phyloP scores from a whole-genome alignment of 108 stramenopile species.

The Stephanodiscus minutulus region DNA sequence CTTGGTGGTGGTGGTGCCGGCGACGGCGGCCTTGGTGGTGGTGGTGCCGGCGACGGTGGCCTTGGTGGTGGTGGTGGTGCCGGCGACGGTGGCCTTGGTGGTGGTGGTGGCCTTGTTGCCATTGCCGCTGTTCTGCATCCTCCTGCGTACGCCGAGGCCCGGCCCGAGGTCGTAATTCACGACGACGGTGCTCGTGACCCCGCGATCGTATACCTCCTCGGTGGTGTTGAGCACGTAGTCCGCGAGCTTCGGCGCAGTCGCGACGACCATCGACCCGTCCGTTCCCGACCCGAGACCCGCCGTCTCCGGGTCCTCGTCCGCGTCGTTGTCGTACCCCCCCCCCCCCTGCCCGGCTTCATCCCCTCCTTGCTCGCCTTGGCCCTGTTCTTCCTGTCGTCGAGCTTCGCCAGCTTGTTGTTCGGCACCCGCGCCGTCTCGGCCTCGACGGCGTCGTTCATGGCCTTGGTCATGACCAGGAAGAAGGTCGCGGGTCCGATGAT shows the following conservation, averaged over 20 bases:
- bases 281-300: neutral
- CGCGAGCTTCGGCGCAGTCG: neutral
- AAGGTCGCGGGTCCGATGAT: constrained; percentile 11
- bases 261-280: neutral
- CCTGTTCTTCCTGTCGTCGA: neutral
- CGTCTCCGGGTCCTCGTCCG: no score
- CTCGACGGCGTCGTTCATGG: neutral
- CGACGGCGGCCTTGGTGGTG: neutral
- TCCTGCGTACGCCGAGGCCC: no score
- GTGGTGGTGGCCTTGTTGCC: neutral
- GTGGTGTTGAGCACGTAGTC: neutral
- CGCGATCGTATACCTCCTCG: neutral
- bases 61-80: neutral
- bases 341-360: neutral
- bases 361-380: neutral
- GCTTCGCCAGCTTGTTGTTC: neutral
- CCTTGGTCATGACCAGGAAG: neutral
- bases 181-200: neutral
- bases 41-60: neutral
- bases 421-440: neutral
- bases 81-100: no score
- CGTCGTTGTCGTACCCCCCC: neutral
- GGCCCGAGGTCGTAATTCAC: neutral
- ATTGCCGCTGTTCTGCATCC: neutral
- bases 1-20: neutral